Percentiles rank a stretch among this genome's conserved stretches.
Conservation (phyloP, 306 rosid genomes). For the Carpinus fangiana region DNA sequence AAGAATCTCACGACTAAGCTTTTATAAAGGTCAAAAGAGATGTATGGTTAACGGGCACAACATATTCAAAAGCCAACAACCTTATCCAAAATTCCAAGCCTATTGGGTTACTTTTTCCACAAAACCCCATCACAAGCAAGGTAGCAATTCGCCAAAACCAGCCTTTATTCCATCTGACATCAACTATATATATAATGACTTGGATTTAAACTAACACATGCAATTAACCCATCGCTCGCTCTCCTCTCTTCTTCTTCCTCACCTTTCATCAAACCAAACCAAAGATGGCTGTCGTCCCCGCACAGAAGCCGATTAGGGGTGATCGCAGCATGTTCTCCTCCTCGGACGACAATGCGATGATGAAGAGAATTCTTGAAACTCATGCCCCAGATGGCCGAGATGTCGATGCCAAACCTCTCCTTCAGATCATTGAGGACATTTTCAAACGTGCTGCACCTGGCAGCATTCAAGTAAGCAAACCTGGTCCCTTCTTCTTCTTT, state of each 20-base stretch:
- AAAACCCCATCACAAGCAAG: constrained; percentile 59
- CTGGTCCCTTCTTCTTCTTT: background rate
- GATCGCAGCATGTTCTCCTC: constrained; percentile 35
- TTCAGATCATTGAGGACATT: constrained; percentile 50
- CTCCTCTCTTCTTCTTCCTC: constrained; percentile 7
- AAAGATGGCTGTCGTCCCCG: constrained; percentile 23
- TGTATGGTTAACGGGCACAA: background rate
- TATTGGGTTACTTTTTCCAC: constrained; percentile 17
- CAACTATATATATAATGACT: constrained; percentile 20
- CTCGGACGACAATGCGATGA: constrained; percentile 44
- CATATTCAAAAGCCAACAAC: background rate
- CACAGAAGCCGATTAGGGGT: constrained; percentile 26
- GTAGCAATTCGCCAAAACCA: constrained; percentile 35
- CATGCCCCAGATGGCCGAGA: constrained; percentile 45
- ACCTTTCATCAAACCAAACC: too few species aligned
- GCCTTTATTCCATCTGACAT: constrained; percentile 7
- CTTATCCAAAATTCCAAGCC: constrained; percentile 33
- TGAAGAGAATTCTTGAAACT: constrained; percentile 39
- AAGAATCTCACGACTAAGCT: background rate
- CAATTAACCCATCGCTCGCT: background rate
- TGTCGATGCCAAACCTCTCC: constrained; percentile 45
- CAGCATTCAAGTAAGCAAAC: constrained; percentile 19
- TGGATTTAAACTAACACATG: background rate
- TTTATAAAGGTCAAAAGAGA: background rate
- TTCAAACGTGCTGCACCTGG: constrained; percentile 36